These are phyloP conservation scores for Nannizzia gypsea DNA, from an alignment of 2,329 filamentous ascomycete genomes.

Conservation along the genomic window DNA sequence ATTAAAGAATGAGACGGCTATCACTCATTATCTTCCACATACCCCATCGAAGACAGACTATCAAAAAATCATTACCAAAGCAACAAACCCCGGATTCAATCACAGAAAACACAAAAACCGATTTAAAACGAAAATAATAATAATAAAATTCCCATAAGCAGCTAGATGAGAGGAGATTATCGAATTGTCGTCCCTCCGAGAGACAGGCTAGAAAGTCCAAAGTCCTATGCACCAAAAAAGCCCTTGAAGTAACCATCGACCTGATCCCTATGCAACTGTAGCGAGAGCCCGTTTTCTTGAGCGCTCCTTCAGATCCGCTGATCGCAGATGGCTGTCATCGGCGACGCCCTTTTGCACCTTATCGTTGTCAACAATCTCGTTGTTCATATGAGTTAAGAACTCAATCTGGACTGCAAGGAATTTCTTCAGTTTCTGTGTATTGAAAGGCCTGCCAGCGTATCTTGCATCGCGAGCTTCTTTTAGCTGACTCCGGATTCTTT, in stretches of 20 bases:
- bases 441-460: slow-evolving; percentile 23
- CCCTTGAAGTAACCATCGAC: background rate
- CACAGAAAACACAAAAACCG: background rate
- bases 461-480: slow-evolving; percentile 27
- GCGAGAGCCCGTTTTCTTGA: slow-evolving; percentile 18
- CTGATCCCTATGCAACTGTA: slow-evolving; percentile 4
- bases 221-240: background rate
- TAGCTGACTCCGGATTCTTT: slow-evolving; percentile 41
- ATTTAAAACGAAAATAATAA: too few species aligned
- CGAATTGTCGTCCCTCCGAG: background rate
- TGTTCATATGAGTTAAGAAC: slow-evolving; percentile 31
- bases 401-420: slow-evolving; percentile 21
- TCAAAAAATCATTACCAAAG: background rate
- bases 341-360: slow-evolving; percentile 27
- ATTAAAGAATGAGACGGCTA: background rate
- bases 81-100: background rate
- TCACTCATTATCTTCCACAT: background rate
- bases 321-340: slow-evolving; percentile 27
- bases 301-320: slow-evolving; percentile 25
- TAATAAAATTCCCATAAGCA: too few species aligned
- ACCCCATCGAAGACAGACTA: background rate
- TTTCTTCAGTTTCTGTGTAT: slow-evolving; percentile 19
- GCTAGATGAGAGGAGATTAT: background rate
- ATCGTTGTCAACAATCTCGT: slow-evolving; percentile 31
- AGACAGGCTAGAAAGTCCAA: background rate